phyloP scores from a whole-genome alignment of 148 eudicot species.

The Cornus florida region DNA sequence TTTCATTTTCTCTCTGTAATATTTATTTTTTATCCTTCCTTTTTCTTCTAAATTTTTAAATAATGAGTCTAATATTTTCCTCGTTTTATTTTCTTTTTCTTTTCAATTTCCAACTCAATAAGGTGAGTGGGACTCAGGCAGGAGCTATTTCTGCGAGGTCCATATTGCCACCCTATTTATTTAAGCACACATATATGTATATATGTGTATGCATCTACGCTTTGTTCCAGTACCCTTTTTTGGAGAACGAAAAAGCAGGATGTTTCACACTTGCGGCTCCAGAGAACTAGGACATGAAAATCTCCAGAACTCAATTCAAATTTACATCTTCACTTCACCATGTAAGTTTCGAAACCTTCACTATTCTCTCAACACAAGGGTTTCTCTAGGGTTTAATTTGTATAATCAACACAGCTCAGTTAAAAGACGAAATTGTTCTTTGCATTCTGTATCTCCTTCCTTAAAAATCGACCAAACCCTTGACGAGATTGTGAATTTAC shows the following conservation, averaged over 20 bases:
- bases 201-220: too few relatives aligned
- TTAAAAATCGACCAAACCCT: slow-evolving; percentile 11
- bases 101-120: too few relatives aligned
- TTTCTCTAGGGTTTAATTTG: slow-evolving; percentile 38
- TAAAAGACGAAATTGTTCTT: background rate
- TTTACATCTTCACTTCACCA: slow-evolving; percentile 21
- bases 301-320: slow-evolving; percentile 19
- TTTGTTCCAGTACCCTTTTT: too few relatives aligned
- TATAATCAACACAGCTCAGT: slow-evolving; percentile 12
- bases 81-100: too few relatives aligned
- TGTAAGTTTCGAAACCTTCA: slow-evolving; percentile 56
- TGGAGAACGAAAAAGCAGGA: slow-evolving; percentile 19
- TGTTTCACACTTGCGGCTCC: slow-evolving; percentile 44
- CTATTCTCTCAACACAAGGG: slow-evolving; percentile 27
- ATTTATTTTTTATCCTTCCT: too few relatives aligned
- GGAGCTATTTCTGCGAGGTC: too few relatives aligned
- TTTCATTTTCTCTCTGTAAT: too few relatives aligned
- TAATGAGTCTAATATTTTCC: too few relatives aligned
- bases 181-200: too few relatives aligned
- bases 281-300: slow-evolving; percentile 33
- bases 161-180: too few relatives aligned
- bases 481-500: slow-evolving; percentile 2
- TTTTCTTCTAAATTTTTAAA: too few relatives aligned
- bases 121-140: too few relatives aligned
- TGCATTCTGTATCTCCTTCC: slow-evolving; percentile 2